These are phyloP conservation scores for Paraleonurus japonicus DNA, from an alignment of 257 asterid genomes.

Conservation along the genomic window DNA sequence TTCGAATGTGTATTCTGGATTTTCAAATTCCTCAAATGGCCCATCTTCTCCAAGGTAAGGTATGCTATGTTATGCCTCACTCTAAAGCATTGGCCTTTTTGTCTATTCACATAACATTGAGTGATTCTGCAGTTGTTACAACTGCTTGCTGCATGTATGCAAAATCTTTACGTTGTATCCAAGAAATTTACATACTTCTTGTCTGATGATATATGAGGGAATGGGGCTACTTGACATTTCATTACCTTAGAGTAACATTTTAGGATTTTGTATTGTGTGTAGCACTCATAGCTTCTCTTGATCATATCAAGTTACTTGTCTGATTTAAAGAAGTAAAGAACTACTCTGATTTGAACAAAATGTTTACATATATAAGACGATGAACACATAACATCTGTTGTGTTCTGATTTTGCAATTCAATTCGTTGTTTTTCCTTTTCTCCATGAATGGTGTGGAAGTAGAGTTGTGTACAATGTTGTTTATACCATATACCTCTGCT, in stretches of 20 bases:
- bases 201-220: neutral
- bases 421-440: neutral
- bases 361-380: neutral
- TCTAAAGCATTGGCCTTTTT: slow-evolving; percentile 1
- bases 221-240: neutral
- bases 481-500: no score
- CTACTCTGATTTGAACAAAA: neutral
- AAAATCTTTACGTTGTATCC: neutral
- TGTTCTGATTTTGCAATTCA: no score
- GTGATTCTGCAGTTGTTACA: neutral
- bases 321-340: neutral
- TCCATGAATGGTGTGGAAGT: neutral
- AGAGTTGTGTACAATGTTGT: neutral
- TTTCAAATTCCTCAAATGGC: slow-evolving; percentile 52
- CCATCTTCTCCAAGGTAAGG: slow-evolving; percentile 59
- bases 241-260: neutral
- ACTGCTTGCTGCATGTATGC: neutral
- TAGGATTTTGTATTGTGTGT: neutral
- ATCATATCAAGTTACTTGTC: neutral
- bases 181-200: neutral
- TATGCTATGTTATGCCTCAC: slow-evolving; percentile 14
- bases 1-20: slow-evolving; percentile 79
- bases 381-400: neutral
- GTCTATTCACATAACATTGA: neutral
- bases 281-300: no score